Conservation (phyloP, 176 grass and related monocot genomes). For the Hsuehochloa calcarea region DNA sequence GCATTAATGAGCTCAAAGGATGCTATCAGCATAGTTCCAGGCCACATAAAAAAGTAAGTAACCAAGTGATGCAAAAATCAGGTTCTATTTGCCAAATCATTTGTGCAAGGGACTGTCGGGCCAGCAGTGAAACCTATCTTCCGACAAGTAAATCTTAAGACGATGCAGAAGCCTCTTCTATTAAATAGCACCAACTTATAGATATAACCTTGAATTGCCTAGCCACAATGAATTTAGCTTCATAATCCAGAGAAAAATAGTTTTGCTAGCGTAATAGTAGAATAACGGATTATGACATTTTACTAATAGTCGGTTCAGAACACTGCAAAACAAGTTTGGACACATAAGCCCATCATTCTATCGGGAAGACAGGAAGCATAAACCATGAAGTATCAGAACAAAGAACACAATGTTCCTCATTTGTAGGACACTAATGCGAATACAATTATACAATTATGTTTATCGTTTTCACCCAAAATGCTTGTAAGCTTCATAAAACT, state of each 20-base stretch:
- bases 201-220: slow-evolving; percentile 9
- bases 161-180: not conserved
- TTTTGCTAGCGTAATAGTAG: slow-evolving; percentile 12
- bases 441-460: slow-evolving; percentile 14
- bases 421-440: not conserved
- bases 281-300: not conserved
- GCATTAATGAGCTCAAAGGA: not conserved
- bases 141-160: not conserved
- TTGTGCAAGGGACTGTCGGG: not conserved
- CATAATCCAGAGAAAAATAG: not conserved
- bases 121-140: slow-evolving; percentile 6
- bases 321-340: not conserved
- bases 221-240: slow-evolving; percentile 2
- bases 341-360: slow-evolving; percentile 1
- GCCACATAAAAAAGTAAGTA: not conserved
- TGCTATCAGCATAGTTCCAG: not conserved
- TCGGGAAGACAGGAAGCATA: not conserved
- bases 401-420: not conserved
- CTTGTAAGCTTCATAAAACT: slow-evolving; percentile 55
- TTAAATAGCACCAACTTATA: not conserved
- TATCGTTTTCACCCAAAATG: slow-evolving; percentile 30
- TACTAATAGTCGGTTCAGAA: not conserved
- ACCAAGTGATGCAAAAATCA: not conserved
- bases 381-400: slow-evolving; percentile 17
- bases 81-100: not conserved